Evolutionary conservation across 768 basidiomycete species (phyloP).

Genomic region (Lenzites betulinus): DNA sequence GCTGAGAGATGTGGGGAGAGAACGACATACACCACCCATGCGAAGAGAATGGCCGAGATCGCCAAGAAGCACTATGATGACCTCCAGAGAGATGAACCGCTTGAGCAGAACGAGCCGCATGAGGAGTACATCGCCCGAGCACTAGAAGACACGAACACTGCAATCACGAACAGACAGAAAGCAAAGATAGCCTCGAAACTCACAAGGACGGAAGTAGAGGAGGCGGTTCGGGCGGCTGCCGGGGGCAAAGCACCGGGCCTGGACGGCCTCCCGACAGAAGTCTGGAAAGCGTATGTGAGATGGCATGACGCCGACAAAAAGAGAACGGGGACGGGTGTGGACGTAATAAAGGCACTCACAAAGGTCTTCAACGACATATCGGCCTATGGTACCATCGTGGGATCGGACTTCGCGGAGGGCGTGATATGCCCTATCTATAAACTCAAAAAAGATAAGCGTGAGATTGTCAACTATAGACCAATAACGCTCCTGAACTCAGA

Average conservation of each 20-base stretch:
- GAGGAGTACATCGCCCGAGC: not conserved
- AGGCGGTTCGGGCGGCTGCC: not conserved
- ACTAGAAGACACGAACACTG: not conserved
- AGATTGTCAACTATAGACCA: conserved; percentile 19
- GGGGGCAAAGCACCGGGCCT: conserved; percentile 4
- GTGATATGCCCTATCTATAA: conserved; percentile 44
- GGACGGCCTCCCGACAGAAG: conserved; percentile 12
- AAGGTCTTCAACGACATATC: conserved; percentile 5
- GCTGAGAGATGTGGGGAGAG: no score
- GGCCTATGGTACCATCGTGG: not conserved
- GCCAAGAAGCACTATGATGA: no score
- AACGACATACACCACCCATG: no score
- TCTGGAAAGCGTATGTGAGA: conserved; percentile 21
- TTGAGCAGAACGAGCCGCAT: not conserved
- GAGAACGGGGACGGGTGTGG: not conserved
- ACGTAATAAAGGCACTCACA: not conserved
- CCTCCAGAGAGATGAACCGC: not conserved
- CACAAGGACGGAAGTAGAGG: not conserved
- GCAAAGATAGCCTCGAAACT: not conserved
- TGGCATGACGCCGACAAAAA: not conserved
- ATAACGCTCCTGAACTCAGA: conserved; percentile 33
- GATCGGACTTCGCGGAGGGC: conserved; percentile 32
- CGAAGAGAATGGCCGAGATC: no score
- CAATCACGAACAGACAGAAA: not conserved
- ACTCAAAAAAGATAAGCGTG: conserved; percentile 32